Base-by-base conservation (phyloP, 2,329 filamentous ascomycete species). In the Aureobasidium sp. region DNA sequence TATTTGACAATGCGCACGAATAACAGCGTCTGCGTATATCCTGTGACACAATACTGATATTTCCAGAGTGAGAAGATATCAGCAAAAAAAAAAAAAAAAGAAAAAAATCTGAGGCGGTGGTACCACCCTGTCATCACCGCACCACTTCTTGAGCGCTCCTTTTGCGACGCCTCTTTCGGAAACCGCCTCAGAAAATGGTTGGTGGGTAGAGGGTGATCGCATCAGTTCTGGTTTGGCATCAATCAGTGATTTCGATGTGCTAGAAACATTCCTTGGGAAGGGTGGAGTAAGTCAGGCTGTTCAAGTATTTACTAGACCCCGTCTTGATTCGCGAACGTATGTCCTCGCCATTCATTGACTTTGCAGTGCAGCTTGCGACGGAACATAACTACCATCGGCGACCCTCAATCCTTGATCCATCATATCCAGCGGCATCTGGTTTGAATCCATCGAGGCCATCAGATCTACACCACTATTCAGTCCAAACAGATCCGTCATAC, bases 321-420 rank as follows among this genome's bases (percentile, higher is more conserved):
- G 31, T 34, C 11, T 34, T 12, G 14, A 37, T 3, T 17, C 3
- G 5, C 1, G 5, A 37, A 37, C 14, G 2, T 5, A 37, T 6
- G 4, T 6, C 5, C 7, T 5, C 1, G 5, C 17, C 12, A 27
- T 29, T 25, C 12, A 47, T 17, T 27, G 20, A 37, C 12, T n/a
- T 17, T 39, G 53, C 6, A 41, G 29, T 34, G 15, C 53, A 1
- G 53, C 7, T 11, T 57, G 41, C n/a, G 53, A 44, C 5, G 41
- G 41, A 17, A 44, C 7, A 25, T 57, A 36, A 45, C 14, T 57
- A 15, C 39, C 39, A 37, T 57, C 39, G 11, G 53, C 53, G n/a
- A 57, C 41, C 25, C 39, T 48, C 31, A 61, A n/a, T 14, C 58
- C 58, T 31, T 53, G 25, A 27, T 31, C 41, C 59, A 62, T 47